Evolutionary conservation across 2,329 filamentous ascomycete species (phyloP).

Genomic region (Paraphoma sp.): DNA sequence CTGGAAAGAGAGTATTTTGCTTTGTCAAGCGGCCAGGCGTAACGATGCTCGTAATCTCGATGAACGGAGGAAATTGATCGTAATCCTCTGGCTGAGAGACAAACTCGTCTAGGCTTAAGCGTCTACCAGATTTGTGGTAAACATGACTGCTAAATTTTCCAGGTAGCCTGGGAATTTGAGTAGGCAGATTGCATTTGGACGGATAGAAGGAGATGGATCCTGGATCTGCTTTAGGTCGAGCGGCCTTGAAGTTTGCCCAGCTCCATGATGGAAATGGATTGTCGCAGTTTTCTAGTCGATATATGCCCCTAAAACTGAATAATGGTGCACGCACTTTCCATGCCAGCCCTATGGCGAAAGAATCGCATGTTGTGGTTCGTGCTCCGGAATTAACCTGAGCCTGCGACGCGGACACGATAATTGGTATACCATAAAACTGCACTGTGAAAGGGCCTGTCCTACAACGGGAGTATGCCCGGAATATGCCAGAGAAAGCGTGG

Average conservation of each 20-base stretch:
- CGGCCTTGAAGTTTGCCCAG: slow-evolving; percentile 1
- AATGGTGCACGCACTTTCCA: neutral
- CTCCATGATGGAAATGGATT: neutral
- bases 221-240: neutral
- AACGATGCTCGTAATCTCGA: neutral
- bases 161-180: neutral
- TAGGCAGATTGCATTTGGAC: neutral
- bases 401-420: neutral
- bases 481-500: neutral
- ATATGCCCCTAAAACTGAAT: neutral
- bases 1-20: no score
- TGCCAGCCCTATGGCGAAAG: neutral
- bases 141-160: neutral
- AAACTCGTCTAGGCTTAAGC: neutral
- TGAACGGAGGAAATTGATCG: neutral
- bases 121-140: neutral
- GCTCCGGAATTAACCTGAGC: neutral
- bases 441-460: neutral
- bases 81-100: neutral
- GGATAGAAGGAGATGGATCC: neutral
- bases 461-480: neutral
- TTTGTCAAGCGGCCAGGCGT: neutral
- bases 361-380: neutral
- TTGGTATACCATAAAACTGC: slow-evolving; percentile 1
- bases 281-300: neutral